Evolutionary conservation across 371 early-diverging fungal species (phyloP).

Genomic region (Mortierella sp.): DNA sequence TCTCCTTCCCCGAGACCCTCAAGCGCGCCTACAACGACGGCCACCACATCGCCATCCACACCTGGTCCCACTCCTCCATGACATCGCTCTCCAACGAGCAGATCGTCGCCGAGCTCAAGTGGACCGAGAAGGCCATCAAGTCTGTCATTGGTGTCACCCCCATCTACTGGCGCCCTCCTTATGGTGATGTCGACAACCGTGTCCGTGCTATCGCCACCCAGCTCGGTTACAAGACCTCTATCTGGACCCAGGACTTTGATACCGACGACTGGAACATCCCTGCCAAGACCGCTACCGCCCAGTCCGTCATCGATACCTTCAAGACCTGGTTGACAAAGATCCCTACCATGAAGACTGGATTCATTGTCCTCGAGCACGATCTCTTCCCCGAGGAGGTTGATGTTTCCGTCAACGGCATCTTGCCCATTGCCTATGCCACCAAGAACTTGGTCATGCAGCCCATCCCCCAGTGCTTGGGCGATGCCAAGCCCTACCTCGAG

Average conservation of each 20-base stretch:
- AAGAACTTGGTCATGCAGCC: conserved; percentile 42
- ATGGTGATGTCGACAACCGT: conserved; percentile 77
- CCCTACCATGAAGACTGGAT: conserved; percentile 51
- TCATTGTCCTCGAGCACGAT: conserved; percentile 56
- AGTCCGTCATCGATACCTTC: conserved; percentile 49
- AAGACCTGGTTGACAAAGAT: conserved; percentile 47
- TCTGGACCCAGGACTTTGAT: conserved; percentile 61
- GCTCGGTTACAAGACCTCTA: conserved; percentile 62
- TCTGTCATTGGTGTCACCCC: conserved; percentile 70
- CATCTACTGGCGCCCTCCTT: conserved; percentile 70
- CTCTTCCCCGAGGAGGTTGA: conserved; percentile 50
- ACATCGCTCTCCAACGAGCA: conserved; percentile 74
- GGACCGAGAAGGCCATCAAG: conserved; percentile 75
- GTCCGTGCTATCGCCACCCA: conserved; percentile 75
- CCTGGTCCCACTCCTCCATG: conserved; percentile 76
- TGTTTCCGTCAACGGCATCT: conserved; percentile 31
- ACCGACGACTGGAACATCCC: conserved; percentile 56
- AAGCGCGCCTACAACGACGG: conserved; percentile 59
- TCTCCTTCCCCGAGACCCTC: conserved; percentile 62
- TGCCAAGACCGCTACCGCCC: conserved; percentile 22
- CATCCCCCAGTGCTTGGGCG: conserved; percentile 55
- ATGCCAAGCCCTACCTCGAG: conserved; percentile 56
- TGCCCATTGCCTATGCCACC: conserved; percentile 41
- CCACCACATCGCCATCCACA: conserved; percentile 51
- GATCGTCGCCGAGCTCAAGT: conserved; percentile 80